Evolutionary conservation across 495 filamentous ascomycete species (phyloP), one percentile per base, ranked within the genome.

Genomic region (Aeminium ludgeri): DNA sequence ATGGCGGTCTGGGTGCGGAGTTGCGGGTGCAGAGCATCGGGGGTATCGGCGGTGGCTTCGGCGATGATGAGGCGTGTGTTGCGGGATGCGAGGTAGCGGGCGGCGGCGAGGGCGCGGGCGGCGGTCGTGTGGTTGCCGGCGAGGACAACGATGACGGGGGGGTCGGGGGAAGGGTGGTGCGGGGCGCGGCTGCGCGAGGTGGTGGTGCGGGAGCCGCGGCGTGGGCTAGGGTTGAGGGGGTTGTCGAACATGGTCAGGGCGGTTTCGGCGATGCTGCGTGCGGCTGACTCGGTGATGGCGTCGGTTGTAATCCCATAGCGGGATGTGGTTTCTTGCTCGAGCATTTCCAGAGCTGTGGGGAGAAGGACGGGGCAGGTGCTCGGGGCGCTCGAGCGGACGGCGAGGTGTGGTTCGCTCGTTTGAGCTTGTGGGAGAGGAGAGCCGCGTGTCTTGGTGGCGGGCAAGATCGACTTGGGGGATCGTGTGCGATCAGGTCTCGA

Each of bases 101-200:
- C 86, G 2, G 84, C 84, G 8, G 85, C 79, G 34, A 95, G 69
- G 10, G 85, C 83, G 37, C 89, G 70, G 12, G 79, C 76, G 16
- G 87, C 89, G 1, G 72, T 80, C 44, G 82, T 80, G 53, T 91
- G 82, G 52, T 92, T 94, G 16, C 89, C 89, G 1, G 81, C 85
- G 13, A 94, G 64, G 16, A 94, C 69, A 16, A 92, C 71, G 28
- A 93, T 76, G 1, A 80, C 80, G 3, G 23, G 23, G 23, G 23
- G 23, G 3, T 25, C 23, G 1, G 74, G 73, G 19, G 65, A 54
- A 31, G 66, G 58, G 1, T 61, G 53, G 47, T 67, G 60, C n/a
- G 39, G 6, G 34, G 15, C 20, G 28, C 12, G 66, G 59, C 30
- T 65, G 63, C 23, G 53, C 35, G 13, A 50, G 41, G 27, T 56